These are phyloP conservation scores for Leccinum subtestaceum DNA, from an alignment of 768 basidiomycete species.

Conservation along the genomic window DNA sequence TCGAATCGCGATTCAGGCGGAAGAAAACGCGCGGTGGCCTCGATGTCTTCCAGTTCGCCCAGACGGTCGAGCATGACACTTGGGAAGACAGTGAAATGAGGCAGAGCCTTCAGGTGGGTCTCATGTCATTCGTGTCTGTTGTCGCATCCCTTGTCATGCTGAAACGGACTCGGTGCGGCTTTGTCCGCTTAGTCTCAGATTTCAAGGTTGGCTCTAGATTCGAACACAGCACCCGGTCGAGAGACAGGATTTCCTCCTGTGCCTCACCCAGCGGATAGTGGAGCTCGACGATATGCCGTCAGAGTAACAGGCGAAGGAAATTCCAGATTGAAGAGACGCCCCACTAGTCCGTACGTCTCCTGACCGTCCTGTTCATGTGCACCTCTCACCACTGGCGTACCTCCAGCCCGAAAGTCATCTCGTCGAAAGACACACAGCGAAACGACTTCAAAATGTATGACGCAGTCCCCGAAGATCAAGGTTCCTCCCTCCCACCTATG, in stretches of 20 bases:
- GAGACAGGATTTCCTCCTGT: conserved; percentile 10
- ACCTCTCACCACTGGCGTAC: neutral
- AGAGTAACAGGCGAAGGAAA: conserved; percentile 18
- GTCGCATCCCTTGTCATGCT: neutral
- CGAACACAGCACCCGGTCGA: conserved; percentile 21
- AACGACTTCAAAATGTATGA: conserved; percentile 68
- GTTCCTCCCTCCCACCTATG: conserved; percentile 27
- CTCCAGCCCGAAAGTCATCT: conserved; percentile 53
- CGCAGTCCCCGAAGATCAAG: conserved; percentile 50
- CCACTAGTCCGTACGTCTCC: conserved; percentile 43
- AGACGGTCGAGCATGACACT: conserved; percentile 66
- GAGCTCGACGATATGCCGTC: conserved; percentile 52
- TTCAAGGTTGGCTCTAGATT: conserved; percentile 48
- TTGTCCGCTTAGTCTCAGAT: conserved; percentile 48
- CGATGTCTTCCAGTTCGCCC: conserved; percentile 77
- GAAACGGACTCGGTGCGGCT: neutral
- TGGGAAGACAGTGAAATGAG: conserved; percentile 63
- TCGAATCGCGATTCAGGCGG: conserved; percentile 57
- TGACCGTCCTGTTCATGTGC: neutral
- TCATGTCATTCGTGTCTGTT: neutral
- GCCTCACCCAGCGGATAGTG: conserved; percentile 35
- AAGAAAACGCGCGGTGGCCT: conserved; percentile 57
- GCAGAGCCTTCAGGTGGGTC: conserved; percentile 60
- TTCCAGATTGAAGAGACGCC: conserved; percentile 23
- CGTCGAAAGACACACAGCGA: conserved; percentile 46